Evolutionary conservation across 2,329 filamentous ascomycete species (phyloP).

Genomic region (Paracoccidioides lutzii): DNA sequence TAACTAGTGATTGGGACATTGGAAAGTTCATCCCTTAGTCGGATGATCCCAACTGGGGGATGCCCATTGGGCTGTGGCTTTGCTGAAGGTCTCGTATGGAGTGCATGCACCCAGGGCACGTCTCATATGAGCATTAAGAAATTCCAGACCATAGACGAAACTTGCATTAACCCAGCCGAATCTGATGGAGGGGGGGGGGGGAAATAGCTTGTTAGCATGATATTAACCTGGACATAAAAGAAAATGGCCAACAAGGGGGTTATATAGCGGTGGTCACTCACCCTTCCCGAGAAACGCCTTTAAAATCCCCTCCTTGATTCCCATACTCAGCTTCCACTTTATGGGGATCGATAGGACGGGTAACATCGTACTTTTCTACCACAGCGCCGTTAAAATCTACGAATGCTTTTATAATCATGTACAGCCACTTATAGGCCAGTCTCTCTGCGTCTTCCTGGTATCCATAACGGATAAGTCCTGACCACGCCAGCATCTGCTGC

Average conservation of each 20-base stretch:
- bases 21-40: too few relatives aligned
- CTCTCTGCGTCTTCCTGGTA: slow-evolving; percentile 83
- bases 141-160: slow-evolving; percentile 83
- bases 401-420: slow-evolving; percentile 97
- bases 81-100: slow-evolving; percentile 69
- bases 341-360: slow-evolving; percentile 76
- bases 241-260: background rate
- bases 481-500: slow-evolving; percentile 97
- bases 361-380: slow-evolving; percentile 98
- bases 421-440: slow-evolving; percentile 89
- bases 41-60: too few relatives aligned
- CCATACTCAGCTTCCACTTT: slow-evolving; percentile 94
- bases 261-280: slow-evolving; percentile 40
- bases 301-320: slow-evolving; percentile 91
- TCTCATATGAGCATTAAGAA: slow-evolving; percentile 78
- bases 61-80: slow-evolving; percentile 36
- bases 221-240: background rate
- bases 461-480: slow-evolving; percentile 77
- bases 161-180: slow-evolving; percentile 99
- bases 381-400: slow-evolving; percentile 97
- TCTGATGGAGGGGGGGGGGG: slow-evolving; percentile 35
- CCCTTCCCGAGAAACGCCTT: slow-evolving; percentile 92
- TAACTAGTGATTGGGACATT: too few relatives aligned
- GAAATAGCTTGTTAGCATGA: background rate
- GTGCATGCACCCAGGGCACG: slow-evolving; percentile 80